Evolutionary conservation across 1,139 yeast species (phyloP).

Genomic region (Diutina rugosa): DNA sequence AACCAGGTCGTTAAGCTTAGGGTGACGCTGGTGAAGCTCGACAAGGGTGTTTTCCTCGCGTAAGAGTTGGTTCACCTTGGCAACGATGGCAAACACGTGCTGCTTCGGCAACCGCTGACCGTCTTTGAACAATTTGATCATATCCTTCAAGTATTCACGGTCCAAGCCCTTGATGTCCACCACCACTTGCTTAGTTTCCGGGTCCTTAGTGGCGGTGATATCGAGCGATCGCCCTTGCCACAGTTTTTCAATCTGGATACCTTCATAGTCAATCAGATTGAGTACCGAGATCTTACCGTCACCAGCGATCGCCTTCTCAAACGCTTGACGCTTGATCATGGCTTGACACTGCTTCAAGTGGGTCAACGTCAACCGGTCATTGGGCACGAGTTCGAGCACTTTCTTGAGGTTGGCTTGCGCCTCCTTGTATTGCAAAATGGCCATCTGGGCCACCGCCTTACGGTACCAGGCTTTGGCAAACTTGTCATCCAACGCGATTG

Average conservation of each 20-base stretch:
- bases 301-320: constrained; percentile 78
- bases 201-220: constrained; percentile 16
- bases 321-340: constrained; percentile 62
- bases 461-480: constrained; percentile 74
- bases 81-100: constrained; percentile 73
- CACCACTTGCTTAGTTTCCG: constrained; percentile 8
- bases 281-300: constrained; percentile 30
- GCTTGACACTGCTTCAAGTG: constrained; percentile 54
- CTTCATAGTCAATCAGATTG: constrained; percentile 32
- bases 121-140: constrained; percentile 56
- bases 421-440: constrained; percentile 61
- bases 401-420: constrained; percentile 60
- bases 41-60: constrained; percentile 61
- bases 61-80: constrained; percentile 58
- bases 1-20: constrained; percentile 12
- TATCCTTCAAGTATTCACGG: constrained; percentile 41
- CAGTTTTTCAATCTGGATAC: constrained; percentile 39
- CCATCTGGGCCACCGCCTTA: constrained; percentile 72
- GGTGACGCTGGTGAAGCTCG: constrained; percentile 42
- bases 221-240: constrained; percentile 57
- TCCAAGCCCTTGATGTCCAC: constrained; percentile 24
- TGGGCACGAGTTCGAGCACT: constrained; percentile 53
- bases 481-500: constrained; percentile 52
- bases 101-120: constrained; percentile 70
- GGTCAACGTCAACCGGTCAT: constrained; percentile 49